Evolutionary conservation across 2,329 filamentous ascomycete genomes (phyloP).

Genomic region (Colletotrichum incanum): DNA sequence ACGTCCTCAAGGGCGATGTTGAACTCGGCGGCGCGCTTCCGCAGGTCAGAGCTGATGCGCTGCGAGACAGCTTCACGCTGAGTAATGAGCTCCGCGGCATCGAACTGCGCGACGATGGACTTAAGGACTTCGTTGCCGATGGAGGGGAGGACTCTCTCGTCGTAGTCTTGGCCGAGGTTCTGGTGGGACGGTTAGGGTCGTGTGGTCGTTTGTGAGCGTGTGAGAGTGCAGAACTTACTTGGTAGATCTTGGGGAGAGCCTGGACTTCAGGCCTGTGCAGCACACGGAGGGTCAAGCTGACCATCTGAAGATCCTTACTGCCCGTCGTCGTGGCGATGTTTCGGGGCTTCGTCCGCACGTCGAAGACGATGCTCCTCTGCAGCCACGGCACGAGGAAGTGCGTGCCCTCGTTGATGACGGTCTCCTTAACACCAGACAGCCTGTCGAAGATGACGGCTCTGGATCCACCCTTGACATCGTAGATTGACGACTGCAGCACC

Average conservation of each 20-base stretch:
- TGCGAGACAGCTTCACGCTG: slow-evolving; percentile 97
- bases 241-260: slow-evolving; percentile 96
- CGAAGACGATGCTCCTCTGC: slow-evolving; percentile 94
- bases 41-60: slow-evolving; percentile 92
- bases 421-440: slow-evolving; percentile 90
- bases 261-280: slow-evolving; percentile 95
- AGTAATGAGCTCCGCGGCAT: slow-evolving; percentile 98
- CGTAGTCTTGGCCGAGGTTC: slow-evolving; percentile 98
- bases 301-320: slow-evolving; percentile 99
- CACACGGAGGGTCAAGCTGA: slow-evolving; percentile 96
- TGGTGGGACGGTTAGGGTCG: slow-evolving; percentile 56
- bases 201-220: neutral
- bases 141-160: slow-evolving; percentile 96
- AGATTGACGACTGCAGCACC: slow-evolving; percentile 84
- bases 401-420: slow-evolving; percentile 94
- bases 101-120: slow-evolving; percentile 98
- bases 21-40: slow-evolving; percentile 95
- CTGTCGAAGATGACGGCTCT: slow-evolving; percentile 99
- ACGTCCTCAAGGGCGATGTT: slow-evolving; percentile 99
- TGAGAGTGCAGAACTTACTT: slow-evolving; percentile 71
- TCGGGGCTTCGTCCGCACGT: slow-evolving; percentile 96
- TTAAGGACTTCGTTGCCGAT: slow-evolving; percentile 99
- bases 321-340: slow-evolving; percentile 98
- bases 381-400: slow-evolving; percentile 98
- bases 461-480: slow-evolving; percentile 96